These are phyloP conservation scores for Pinguiococcus pyrenoidosus DNA, from an alignment of 108 stramenopile genomes.

Conservation along the genomic window DNA sequence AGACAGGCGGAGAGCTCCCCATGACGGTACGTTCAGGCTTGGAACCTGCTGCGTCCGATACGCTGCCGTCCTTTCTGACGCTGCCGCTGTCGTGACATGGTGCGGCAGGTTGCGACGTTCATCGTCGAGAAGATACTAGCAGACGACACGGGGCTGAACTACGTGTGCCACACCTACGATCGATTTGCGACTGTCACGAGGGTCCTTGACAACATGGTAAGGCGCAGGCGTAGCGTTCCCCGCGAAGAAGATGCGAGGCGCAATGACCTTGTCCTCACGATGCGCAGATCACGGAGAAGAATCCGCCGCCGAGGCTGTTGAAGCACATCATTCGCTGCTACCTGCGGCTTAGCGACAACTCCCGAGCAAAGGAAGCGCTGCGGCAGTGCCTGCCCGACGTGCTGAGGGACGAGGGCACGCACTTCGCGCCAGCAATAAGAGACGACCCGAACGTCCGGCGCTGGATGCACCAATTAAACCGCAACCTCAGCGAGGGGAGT, in stretches of 20 bases:
- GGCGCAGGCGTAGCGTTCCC: too few species aligned
- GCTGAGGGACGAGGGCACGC: conserved; percentile 72
- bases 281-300: background rate
- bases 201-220: conserved; percentile 86
- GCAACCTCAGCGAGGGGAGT: too few species aligned
- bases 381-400: conserved; percentile 73
- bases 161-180: conserved; percentile 98
- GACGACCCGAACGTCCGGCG: conserved; percentile 76
- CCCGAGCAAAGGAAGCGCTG: conserved; percentile 81
- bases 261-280: too few species aligned
- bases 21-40: conserved; percentile 54
- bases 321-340: conserved; percentile 98
- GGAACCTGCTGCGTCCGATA: too few species aligned
- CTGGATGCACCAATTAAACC: conserved; percentile 72
- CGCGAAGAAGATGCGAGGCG: too few species aligned
- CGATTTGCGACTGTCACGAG: conserved; percentile 93
- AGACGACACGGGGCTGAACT: conserved; percentile 86
- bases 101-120: conserved; percentile 82
- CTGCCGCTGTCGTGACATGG: too few species aligned
- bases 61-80: too few species aligned
- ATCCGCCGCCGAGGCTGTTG: conserved; percentile 74
- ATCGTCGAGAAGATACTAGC: conserved; percentile 97
- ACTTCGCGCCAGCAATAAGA: conserved; percentile 57
- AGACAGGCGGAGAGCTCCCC: conserved; percentile 83
- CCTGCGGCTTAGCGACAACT: conserved; percentile 81